A percentile compares a stretch with the other conserved stretches of the same genome.
Evolutionary conservation across 2,329 filamentous ascomycete genomes (phyloP).

Genomic region (Calonectria pseudoreteaudii): DNA sequence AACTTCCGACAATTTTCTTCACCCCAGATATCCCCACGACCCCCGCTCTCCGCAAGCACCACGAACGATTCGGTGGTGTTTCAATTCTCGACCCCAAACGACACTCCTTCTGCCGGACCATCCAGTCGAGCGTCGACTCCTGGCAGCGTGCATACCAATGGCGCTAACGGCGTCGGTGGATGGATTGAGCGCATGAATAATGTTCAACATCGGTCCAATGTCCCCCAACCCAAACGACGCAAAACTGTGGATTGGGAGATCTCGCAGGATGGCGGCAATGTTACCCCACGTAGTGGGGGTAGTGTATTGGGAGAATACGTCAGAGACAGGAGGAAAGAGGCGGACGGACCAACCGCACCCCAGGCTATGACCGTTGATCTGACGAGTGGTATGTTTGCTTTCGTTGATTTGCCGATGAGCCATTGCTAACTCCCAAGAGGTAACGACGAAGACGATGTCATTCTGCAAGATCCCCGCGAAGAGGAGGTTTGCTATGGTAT

Average conservation of each 20-base stretch:
- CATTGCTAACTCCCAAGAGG: constrained; percentile 33
- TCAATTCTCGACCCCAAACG: constrained; percentile 54
- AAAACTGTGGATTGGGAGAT: constrained; percentile 64
- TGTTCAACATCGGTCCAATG: constrained; percentile 72
- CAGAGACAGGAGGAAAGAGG: constrained; percentile 67
- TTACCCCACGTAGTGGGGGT: constrained; percentile 55
- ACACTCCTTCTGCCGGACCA: constrained; percentile 47
- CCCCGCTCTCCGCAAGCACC: constrained; percentile 37
- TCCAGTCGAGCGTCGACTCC: constrained; percentile 50
- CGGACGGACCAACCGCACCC: constrained; percentile 40
- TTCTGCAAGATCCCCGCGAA: constrained; percentile 69
- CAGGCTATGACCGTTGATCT: constrained; percentile 67
- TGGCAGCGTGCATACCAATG: constrained; percentile 37
- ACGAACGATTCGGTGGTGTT: constrained; percentile 53
- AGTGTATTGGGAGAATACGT: constrained; percentile 75
- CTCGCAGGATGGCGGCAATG: constrained; percentile 51
- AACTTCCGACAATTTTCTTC: constrained; percentile 39
- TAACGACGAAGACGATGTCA: constrained; percentile 68
- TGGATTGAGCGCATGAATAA: constrained; percentile 84
- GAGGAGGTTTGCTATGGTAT: constrained; percentile 87
- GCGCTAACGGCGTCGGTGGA: constrained; percentile 59
- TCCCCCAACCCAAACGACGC: constrained; percentile 73
- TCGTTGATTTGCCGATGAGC: neutral
- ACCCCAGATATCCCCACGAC: constrained; percentile 34
- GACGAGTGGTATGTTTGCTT: constrained; percentile 59